Percentiles rank a stretch among this genome's conserved stretches.
These are phyloP conservation scores for Cercospora sp. DNA, from an alignment of 2,329 filamentous ascomycete genomes.

Conservation along the genomic window DNA sequence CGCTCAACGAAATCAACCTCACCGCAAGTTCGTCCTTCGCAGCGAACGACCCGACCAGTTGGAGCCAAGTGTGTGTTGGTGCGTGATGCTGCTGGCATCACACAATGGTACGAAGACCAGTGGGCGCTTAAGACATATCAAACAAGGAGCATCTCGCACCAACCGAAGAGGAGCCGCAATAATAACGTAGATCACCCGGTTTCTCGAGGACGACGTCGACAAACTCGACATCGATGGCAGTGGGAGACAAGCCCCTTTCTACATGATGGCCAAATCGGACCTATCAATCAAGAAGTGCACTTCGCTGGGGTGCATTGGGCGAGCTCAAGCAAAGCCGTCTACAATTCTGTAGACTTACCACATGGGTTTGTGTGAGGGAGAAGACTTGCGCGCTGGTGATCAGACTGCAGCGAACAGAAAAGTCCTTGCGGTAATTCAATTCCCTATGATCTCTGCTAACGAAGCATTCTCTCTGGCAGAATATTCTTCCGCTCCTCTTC, in stretches of 20 bases:
- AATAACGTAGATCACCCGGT: background rate
- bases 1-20: background rate
- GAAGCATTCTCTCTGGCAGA: slow-evolving; percentile 15
- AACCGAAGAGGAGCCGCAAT: background rate
- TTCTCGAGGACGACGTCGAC: background rate
- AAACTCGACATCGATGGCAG: background rate
- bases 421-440: background rate
- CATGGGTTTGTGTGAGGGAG: background rate
- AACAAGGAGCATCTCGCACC: background rate
- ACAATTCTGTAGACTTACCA: background rate
- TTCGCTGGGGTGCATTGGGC: background rate
- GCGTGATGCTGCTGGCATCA: background rate
- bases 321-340: background rate
- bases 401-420: background rate
- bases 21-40: background rate
- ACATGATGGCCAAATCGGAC: background rate
- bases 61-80: background rate
- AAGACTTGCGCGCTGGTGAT: background rate
- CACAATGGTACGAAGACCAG: background rate
- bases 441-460: background rate
- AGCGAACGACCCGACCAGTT: background rate
- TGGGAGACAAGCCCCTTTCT: background rate
- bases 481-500: slow-evolving; percentile 22
- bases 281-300: background rate
- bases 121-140: background rate